Evolutionary conservation across 1,139 yeast species (phyloP).

Genomic region (Candida sp.): DNA sequence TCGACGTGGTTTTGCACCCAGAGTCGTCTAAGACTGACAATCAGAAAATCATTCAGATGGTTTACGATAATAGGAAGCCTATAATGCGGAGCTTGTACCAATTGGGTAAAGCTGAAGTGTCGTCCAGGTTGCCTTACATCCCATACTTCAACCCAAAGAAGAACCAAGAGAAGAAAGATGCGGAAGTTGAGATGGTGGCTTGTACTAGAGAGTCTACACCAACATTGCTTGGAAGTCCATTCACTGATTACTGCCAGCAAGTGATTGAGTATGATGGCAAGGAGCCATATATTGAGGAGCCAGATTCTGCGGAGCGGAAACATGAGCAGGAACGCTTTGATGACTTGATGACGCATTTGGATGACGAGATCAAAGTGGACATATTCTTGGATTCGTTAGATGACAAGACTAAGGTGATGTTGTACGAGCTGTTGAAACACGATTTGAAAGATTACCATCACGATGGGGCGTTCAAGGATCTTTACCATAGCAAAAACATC

Average conservation of each 20-base stretch:
- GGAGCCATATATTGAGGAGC: not conserved
- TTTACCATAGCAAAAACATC: conserved; percentile 9
- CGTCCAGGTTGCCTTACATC: conserved; percentile 12
- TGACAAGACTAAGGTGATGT: conserved; percentile 23
- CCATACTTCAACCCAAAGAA: conserved; percentile 13
- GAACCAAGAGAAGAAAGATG: conserved; percentile 8
- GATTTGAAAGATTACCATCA: conserved; percentile 17
- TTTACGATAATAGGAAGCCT: conserved; percentile 12
- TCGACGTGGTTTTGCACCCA: conserved; percentile 28
- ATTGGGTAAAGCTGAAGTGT: conserved; percentile 12
- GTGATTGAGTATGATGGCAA: not conserved
- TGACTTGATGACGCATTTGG: conserved; percentile 12
- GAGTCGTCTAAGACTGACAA: conserved; percentile 13
- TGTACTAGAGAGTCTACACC: conserved; percentile 1
- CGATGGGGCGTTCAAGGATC: not conserved
- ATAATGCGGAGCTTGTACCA: conserved; percentile 11
- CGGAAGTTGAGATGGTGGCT: conserved; percentile 2
- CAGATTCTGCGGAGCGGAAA: conserved; percentile 5
- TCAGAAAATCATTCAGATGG: conserved; percentile 9
- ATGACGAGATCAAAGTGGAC: conserved; percentile 19
- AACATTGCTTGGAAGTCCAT: conserved; percentile 7
- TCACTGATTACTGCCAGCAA: not conserved
- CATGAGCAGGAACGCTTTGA: conserved; percentile 13
- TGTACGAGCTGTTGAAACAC: conserved; percentile 22
- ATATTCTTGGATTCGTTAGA: conserved; percentile 29